Percentiles rank a stretch among this genome's conserved stretches.
These are phyloP conservation scores for Amaranthus cruentus DNA, from an alignment of 148 eudicot genomes.

Conservation along the genomic window DNA sequence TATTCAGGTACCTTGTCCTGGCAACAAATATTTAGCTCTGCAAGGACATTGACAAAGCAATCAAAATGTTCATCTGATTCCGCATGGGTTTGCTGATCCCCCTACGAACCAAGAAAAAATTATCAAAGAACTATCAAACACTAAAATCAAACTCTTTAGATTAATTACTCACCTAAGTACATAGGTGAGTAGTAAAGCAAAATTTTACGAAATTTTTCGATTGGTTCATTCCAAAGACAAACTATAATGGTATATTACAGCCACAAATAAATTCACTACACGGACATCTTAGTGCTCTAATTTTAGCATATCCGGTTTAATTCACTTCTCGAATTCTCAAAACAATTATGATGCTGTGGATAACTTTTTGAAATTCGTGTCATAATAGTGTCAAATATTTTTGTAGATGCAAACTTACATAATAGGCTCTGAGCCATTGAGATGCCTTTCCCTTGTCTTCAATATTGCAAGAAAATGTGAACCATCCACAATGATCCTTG, in stretches of 20 bases:
- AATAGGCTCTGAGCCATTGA: conserved; percentile 40
- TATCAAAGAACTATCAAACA: conserved; percentile 8
- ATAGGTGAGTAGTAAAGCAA: conserved; percentile 6
- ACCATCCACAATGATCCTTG: conserved; percentile 27
- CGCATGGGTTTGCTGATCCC: conserved; percentile 39
- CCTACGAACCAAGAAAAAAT: conserved; percentile 34
- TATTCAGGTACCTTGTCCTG: conserved; percentile 38
- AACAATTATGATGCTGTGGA: not conserved
- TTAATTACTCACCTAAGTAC: not conserved
- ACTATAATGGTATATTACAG: not conserved
- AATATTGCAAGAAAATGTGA: conserved; percentile 24
- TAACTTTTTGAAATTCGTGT: no score
- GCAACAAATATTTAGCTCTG: conserved; percentile 42
- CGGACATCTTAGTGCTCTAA: not conserved
- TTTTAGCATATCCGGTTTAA: not conserved
- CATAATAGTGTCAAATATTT: not conserved
- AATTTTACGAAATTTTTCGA: conserved; percentile 7
- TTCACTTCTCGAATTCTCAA: not conserved
- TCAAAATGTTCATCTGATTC: conserved; percentile 46
- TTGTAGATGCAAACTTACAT: not conserved
- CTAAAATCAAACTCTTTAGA: not conserved
- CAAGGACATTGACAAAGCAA: conserved; percentile 66
- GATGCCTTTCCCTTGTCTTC: conserved; percentile 37
- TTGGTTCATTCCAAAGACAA: conserved; percentile 14
- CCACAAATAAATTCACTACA: not conserved